Evolutionary conservation across 2,329 filamentous ascomycete species (phyloP), one percentile per base, ranked within the genome.

Genomic region (Calonectria pseudoreteaudii): DNA sequence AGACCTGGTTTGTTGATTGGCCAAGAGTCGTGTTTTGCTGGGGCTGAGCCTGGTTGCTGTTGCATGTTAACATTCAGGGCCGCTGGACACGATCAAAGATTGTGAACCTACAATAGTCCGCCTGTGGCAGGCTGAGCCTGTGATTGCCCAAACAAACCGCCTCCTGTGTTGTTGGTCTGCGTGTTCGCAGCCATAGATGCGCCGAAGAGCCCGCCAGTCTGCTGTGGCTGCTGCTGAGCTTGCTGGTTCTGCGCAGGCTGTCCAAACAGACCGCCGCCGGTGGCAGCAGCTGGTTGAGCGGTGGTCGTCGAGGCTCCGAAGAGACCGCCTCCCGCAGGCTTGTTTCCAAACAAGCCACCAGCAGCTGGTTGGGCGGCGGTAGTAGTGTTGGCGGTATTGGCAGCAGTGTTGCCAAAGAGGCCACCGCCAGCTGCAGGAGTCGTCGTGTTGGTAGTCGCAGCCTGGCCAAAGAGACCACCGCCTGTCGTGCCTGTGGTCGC

Each of bases 1-100:
- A 92, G 20, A 93, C 89, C 76, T 90, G 88, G 66, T 88, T 89
- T 81, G 75, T 87, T 13, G 86, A 84, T 66, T 82, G 82, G 13
- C 77, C 72, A 52, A 81, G 69, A 23, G 76, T 74, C 20, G 66
- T 58, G 60, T 72, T 79, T 62, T 80, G 80, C 68, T 81, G 81
- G 36, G 81, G 56, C 64, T 84, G 81, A 18, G 75, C 71, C 74
- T 83, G 80, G 23, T 82, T 81, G 44, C 83, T 85, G 50, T 26
- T 38, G 20, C 13, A 23, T 0, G 65, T 81, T 77, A 82, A 79
- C 36, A 68, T 34, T n/a, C 41, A 53, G 56, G 23, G 44, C 18
- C 1, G 20, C 34, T 4, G 14, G 44, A 26, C 16, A 67, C 2
- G 20, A 49, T 34, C 11, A 30, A 28, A 64, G 1, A 26, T 18